phyloP scores from a whole-genome alignment of 345 rosid species.

The sweet orange (Citrus sinensis) region DNA sequence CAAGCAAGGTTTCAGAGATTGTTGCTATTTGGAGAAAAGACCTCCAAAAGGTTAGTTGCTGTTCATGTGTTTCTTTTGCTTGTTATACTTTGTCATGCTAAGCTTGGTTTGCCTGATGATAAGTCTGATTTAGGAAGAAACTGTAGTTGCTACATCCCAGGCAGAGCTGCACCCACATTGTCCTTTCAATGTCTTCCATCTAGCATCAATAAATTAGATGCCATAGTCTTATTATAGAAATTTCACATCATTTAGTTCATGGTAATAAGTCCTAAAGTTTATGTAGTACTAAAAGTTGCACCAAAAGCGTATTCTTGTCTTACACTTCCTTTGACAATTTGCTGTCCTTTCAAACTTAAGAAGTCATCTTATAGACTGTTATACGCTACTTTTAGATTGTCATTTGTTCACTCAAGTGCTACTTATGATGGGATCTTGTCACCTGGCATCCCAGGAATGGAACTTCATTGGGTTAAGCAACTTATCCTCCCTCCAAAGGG shows the following conservation, averaged over 20 bases:
- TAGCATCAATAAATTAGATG: not conserved
- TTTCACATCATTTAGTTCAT: not conserved
- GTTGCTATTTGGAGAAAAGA: slow-evolving; percentile 97
- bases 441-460: not conserved
- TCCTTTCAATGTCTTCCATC: not conserved
- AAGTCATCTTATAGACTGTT: not conserved
- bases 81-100: not conserved
- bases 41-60: slow-evolving; percentile 63
- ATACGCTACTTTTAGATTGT: not conserved
- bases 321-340: not conserved
- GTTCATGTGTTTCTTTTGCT: slow-evolving; percentile 6
- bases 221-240: not conserved
- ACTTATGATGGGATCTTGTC: not conserved
- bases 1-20: slow-evolving; percentile 97
- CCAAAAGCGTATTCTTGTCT: not conserved
- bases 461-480: not conserved
- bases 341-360: not conserved
- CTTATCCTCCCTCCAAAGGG: not conserved
- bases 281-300: not conserved
- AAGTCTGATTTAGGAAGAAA: not conserved
- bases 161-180: not conserved
- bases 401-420: not conserved
- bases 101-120: not conserved
- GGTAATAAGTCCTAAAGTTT: not conserved
- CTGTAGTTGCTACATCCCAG: not conserved